Evolutionary conservation across 2,329 filamentous ascomycete species (phyloP).

Genomic region (Ascochyta viciae-villosae): DNA sequence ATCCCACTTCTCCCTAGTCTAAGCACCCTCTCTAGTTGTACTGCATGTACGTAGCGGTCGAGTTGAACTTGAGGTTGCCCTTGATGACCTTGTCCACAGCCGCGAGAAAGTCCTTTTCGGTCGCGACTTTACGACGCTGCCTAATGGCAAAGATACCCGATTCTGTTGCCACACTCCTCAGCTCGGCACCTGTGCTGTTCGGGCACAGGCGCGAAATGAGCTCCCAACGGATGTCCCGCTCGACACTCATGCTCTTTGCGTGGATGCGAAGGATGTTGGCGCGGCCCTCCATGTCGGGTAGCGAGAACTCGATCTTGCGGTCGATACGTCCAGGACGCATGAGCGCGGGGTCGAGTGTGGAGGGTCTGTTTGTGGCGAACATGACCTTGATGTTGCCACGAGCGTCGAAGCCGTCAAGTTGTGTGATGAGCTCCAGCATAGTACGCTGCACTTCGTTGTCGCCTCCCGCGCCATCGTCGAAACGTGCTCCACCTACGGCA

Average conservation of each 20-base stretch:
- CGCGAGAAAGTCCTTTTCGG: constrained; percentile 97
- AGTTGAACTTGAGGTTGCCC: constrained; percentile 99
- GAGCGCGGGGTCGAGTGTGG: constrained; percentile 92
- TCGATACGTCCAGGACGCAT: constrained; percentile 98
- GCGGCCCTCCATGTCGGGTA: constrained; percentile 94
- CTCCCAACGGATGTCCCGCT: constrained; percentile 98
- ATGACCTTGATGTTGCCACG: constrained; percentile 99
- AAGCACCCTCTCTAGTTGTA: constrained; percentile 76
- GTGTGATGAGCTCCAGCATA: constrained; percentile 97
- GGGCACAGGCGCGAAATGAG: constrained; percentile 96
- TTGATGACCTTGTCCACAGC: constrained; percentile 99
- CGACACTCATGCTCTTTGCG: constrained; percentile 99
- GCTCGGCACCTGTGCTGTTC: constrained; percentile 94
- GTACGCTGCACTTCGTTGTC: constrained; percentile 98
- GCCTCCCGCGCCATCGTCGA: constrained; percentile 94
- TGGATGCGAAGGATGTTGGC: constrained; percentile 98
- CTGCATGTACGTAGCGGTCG: constrained; percentile 96
- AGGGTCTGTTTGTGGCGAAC: constrained; percentile 97
- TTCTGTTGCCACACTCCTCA: constrained; percentile 96
- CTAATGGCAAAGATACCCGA: constrained; percentile 96
- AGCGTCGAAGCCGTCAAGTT: constrained; percentile 94
- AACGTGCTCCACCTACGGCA: constrained; percentile 92
- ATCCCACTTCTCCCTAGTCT: background rate
- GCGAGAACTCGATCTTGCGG: constrained; percentile 97
- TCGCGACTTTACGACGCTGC: constrained; percentile 91